phyloP scores from a whole-genome alignment of 805 yeast species.

The Cyberlindnera mrakii region DNA sequence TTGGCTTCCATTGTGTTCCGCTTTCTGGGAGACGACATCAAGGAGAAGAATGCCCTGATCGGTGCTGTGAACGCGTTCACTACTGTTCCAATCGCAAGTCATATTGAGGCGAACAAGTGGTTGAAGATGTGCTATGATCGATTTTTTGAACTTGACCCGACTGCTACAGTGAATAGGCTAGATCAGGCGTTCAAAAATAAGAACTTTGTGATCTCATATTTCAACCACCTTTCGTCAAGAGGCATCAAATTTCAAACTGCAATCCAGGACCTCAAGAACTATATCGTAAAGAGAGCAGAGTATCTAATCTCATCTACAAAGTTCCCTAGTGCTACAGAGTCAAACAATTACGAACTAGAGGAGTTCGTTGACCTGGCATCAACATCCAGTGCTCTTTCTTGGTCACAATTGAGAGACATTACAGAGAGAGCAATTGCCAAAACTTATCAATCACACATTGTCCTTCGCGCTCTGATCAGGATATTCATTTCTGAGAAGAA shows the following conservation, averaged over 20 bases:
- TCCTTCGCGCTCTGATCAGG: constrained; percentile 30
- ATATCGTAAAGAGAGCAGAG: constrained; percentile 9
- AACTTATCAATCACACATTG: constrained; percentile 39
- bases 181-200: constrained; percentile 6
- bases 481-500: constrained; percentile 22
- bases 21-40: neutral
- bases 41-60: constrained; percentile 4
- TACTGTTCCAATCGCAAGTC: constrained; percentile 12
- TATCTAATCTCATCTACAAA: constrained; percentile 20
- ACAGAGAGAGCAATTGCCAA: constrained; percentile 31
- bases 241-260: neutral
- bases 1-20: constrained; percentile 6
- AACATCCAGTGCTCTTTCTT: constrained; percentile 11
- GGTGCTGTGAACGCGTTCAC: constrained; percentile 10
- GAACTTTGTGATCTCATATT: constrained; percentile 14
- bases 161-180: constrained; percentile 2
- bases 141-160: neutral
- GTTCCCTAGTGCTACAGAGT: constrained; percentile 41
- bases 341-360: constrained; percentile 25
- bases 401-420: constrained; percentile 12
- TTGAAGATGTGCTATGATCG: constrained; percentile 9
- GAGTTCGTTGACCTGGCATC: constrained; percentile 27
- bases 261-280: constrained; percentile 6
- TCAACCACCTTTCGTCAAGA: constrained; percentile 1
- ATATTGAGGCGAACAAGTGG: constrained; percentile 20